Percentiles rank a stretch among this genome's conserved stretches.
phyloP scores from a whole-genome alignment of 148 eudicot genomes.

The Fagopyrum tataricum region DNA sequence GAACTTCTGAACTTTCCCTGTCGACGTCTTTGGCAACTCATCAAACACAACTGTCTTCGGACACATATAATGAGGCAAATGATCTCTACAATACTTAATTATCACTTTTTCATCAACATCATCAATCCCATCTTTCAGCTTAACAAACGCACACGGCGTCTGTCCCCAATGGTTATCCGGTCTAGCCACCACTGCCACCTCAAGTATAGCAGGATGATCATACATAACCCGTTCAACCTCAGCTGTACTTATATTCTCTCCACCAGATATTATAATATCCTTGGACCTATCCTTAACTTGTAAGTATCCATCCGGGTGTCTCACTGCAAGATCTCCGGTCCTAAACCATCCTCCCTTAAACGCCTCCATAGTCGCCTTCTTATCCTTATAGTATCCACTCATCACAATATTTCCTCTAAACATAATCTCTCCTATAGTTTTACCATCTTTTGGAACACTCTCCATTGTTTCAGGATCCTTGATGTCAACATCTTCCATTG shows the following conservation, averaged over 20 bases:
- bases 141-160: slow-evolving; percentile 67
- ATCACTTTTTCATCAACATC: slow-evolving; percentile 27
- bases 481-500: slow-evolving; percentile 48
- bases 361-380: slow-evolving; percentile 39
- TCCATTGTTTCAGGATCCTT: slow-evolving; percentile 46
- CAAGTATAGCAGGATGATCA: slow-evolving; percentile 53
- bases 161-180: slow-evolving; percentile 72
- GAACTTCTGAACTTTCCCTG: slow-evolving; percentile 65
- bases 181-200: slow-evolving; percentile 58
- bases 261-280: slow-evolving; percentile 60
- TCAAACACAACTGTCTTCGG: slow-evolving; percentile 43
- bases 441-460: slow-evolving; percentile 40
- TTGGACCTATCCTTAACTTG: slow-evolving; percentile 55
- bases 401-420: slow-evolving; percentile 68
- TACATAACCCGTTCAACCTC: slow-evolving; percentile 51
- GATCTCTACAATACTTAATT: slow-evolving; percentile 32
- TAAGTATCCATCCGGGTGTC: slow-evolving; percentile 45
- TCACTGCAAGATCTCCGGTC: slow-evolving; percentile 55
- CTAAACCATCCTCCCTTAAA: slow-evolving; percentile 58
- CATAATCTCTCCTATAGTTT: slow-evolving; percentile 56
- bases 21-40: slow-evolving; percentile 52
- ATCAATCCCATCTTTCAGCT: slow-evolving; percentile 37
- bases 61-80: slow-evolving; percentile 43
- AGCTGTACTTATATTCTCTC: slow-evolving; percentile 64
- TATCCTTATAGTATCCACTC: slow-evolving; percentile 56